Evolutionary conservation across 192 early-diverging fungal genomes (phyloP).

Genomic region (Entomortierella beljakovae): DNA sequence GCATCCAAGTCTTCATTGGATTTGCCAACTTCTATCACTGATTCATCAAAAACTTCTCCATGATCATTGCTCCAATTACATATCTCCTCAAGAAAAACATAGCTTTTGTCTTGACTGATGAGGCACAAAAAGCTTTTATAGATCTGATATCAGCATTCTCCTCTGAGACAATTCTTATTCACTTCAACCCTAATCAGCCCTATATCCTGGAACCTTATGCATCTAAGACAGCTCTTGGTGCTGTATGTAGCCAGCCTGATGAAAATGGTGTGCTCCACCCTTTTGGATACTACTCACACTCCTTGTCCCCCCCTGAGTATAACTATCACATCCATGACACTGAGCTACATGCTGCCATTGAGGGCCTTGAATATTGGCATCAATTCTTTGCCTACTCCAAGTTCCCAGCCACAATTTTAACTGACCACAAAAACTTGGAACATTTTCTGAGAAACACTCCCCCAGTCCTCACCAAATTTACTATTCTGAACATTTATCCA

Average conservation of each 20-base stretch:
- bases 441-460: neutral
- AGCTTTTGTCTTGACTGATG: constrained; percentile 17
- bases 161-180: no score
- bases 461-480: constrained; percentile 1
- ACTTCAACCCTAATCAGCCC: no score
- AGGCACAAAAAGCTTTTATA: constrained; percentile 23
- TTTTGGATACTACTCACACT: no score
- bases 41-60: constrained; percentile 49
- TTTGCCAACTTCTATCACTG: constrained; percentile 50
- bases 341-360: neutral
- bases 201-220: no score
- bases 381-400: neutral
- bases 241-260: no score
- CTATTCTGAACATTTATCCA: constrained; percentile 7
- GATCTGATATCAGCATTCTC: no score
- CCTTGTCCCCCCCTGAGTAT: neutral
- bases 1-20: constrained; percentile 49
- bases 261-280: no score
- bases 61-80: constrained; percentile 30
- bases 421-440: constrained; percentile 9
- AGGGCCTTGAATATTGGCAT: neutral
- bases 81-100: constrained; percentile 38
- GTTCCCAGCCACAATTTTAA: no score
- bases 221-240: no score
- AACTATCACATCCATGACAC: neutral